phyloP scores from a whole-genome alignment of 139 green algal genomes.

The Astrephomene gubernaculifera region DNA sequence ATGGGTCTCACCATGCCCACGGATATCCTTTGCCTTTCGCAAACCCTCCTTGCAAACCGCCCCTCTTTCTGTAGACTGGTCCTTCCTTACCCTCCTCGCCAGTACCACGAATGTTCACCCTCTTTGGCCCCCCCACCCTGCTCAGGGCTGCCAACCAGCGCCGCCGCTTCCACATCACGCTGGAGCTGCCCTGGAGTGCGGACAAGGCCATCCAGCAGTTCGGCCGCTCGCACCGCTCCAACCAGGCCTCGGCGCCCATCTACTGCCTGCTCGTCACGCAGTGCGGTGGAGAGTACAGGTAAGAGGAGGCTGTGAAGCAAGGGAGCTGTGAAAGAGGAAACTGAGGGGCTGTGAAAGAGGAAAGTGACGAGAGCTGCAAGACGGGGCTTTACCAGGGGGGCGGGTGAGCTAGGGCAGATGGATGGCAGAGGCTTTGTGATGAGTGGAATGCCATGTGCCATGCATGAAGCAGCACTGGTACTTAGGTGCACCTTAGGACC shows the following conservation, averaged over 20 bases:
- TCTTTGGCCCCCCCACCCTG: background rate
- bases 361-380: background rate
- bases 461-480: background rate
- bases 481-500: background rate
- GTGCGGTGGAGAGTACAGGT: conserved; percentile 57
- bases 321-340: conserved; percentile 45
- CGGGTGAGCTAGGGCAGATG: background rate
- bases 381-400: background rate
- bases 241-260: conserved; percentile 76
- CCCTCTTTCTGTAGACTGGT: background rate
- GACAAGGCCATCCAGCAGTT: conserved; percentile 91
- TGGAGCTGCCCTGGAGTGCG: conserved; percentile 88
- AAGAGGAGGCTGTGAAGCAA: conserved; percentile 55
- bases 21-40: background rate
- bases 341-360: background rate
- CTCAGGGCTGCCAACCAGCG: conserved; percentile 64
- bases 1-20: background rate
- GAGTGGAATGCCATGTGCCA: background rate
- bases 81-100: background rate
- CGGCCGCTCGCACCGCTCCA: conserved; percentile 68
- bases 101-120: background rate
- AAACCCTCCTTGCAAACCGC: background rate
- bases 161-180: conserved; percentile 85
- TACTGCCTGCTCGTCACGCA: conserved; percentile 77
- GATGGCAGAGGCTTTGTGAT: background rate